Base-by-base conservation (phyloP, 2,329 filamentous ascomycete species). In the Diaporthe sp. region DNA sequence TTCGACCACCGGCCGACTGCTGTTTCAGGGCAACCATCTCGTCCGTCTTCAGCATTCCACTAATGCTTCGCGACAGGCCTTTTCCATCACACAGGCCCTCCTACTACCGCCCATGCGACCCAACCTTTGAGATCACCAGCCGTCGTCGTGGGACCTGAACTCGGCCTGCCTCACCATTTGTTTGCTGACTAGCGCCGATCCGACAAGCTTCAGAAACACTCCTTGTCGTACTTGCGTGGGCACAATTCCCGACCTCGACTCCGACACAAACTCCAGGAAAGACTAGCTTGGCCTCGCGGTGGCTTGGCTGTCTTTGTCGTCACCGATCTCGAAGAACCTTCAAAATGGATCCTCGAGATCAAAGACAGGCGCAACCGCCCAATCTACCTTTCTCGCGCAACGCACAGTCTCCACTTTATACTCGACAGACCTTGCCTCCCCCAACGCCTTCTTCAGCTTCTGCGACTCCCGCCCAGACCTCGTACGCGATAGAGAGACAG, bases 361-460 rank as follows among this genome's bases (percentile, higher is more conserved):
- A 82, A 78, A 80, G 83, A 80, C 83, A 82, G 60, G 78, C 82
- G 71, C 80, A 81, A 73, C 80, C 81, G 70, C 79, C 80, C 67
- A 82, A 82, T 31, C 81, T 80, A 55, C 81, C 83, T 22, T 84
- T 81, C 58, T 80, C 82, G 67, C 81, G 82, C 76, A 84, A 82
- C 77, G 81, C 80, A 60, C 79, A 82, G 63, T 83, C 82, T 63
- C 82, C 81, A 47, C 78, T 78, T n/a, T 84, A 81, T 77, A 78
- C 79, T 71, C 81, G 81, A 42, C 79, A 79, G 60, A 78, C 80
- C 15, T 83, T 82, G 44, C 80, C 81, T 22, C 76, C 78, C 28
- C 76, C 76, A 31, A 78, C 73, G 9, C 75, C 75, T n/a, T 76
- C 75, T 4, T 73, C 70, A 13, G 75, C 75, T 4, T 60, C 61